Base-by-base conservation (phyloP, 148 eudicot species). In the Tetragonia tetragonoides region DNA sequence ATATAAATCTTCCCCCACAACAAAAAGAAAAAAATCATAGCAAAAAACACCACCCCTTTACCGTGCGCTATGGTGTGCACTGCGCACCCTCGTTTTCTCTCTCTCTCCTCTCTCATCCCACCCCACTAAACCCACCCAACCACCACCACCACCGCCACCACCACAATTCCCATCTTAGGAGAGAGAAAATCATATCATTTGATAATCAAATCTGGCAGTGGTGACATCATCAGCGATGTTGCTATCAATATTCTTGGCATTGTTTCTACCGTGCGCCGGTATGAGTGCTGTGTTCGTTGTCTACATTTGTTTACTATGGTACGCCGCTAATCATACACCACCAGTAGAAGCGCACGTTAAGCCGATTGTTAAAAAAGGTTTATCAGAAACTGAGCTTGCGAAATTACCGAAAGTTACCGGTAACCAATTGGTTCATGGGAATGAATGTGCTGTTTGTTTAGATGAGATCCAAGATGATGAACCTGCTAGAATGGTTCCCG, bases 381-480 rank as follows among this genome's bases (percentile, higher is more conserved):
- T 95, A 0, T 87, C 99, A 0, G 84, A 74, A 10, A 82, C 92
- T 23, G 94, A 95, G 61, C 89, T 95, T 11, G 87, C 88, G 70
- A 92, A 87, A 61, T 81, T 95, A 1, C 99, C 99, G 5, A 85
- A 79, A 59, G 85, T 90, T 1, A 85, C 86, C 78, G 99, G 94
- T 0, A 87, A 87, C 60, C 90, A 89, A 46, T 73, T 95, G 75
- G 89, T 87, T 0, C 62, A 86, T 78, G 94, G 92, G 11, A 83
- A 79, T n/a, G 99, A 95, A 12, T 95, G 99, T 64, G 93, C 97
- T 21, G 90, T 95, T 40, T 95, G 99, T 39, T 76, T 95, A 53
- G 99, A 95, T 62, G 97, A 93, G 34, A 89, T 95, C 24, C 91
- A 82, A 77, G 57, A 37, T 0, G 92, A 91, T 34, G 86, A 95